Conservation (phyloP, 345 rosid species). For the Pelargonium nanum region DNA sequence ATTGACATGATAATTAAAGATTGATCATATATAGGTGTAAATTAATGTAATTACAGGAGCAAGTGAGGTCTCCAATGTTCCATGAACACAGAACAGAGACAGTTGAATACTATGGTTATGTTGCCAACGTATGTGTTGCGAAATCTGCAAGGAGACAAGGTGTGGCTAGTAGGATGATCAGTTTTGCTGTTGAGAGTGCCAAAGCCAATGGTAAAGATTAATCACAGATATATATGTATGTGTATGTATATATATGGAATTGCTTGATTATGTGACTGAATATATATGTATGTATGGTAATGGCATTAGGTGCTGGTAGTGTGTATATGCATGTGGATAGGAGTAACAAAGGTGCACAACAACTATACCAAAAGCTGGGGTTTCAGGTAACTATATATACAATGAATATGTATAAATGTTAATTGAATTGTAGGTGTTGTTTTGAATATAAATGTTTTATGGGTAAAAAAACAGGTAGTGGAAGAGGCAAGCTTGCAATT, state of each 20-base stretch:
- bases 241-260: constrained; percentile 4
- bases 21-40: too few relatives aligned
- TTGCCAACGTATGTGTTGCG: constrained; percentile 67
- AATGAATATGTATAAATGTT: background rate
- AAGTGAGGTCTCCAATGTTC: constrained; percentile 40
- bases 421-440: background rate
- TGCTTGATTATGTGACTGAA: background rate
- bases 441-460: constrained; percentile 4
- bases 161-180: constrained; percentile 66
- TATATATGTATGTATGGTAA: constrained; percentile 4
- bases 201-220: constrained; percentile 42
- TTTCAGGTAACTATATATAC: constrained; percentile 49
- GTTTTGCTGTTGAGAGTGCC: constrained; percentile 53
- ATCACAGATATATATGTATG: background rate
- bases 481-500: constrained; percentile 37
- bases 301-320: constrained; percentile 50
- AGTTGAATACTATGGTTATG: constrained; percentile 54
- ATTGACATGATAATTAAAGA: too few relatives aligned
- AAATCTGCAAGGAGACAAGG: constrained; percentile 85
- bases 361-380: constrained; percentile 53
- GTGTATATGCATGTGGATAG: constrained; percentile 69
- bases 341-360: constrained; percentile 51
- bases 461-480: constrained; percentile 38
- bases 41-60: constrained; percentile 41
- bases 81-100: constrained; percentile 29